A percentile compares a stretch with the other conserved stretches of the same genome.
Evolutionary conservation across 192 early-diverging fungal species (phyloP).

Genomic region (Entomortierella lignicola): DNA sequence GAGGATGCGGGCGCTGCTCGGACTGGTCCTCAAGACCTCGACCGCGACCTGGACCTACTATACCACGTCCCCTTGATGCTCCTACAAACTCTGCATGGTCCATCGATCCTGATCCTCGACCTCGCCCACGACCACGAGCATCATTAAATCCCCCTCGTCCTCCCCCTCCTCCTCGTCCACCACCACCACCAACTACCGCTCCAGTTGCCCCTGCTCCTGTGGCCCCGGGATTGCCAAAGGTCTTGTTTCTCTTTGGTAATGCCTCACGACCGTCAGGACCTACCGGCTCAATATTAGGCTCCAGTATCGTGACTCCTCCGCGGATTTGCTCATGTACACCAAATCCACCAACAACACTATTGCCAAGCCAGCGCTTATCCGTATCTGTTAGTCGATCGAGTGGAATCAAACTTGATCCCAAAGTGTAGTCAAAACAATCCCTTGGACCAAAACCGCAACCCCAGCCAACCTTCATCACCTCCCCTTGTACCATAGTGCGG

Average conservation of each 20-base stretch:
- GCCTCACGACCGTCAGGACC: slow-evolving; percentile 37
- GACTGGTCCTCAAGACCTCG: slow-evolving; percentile 16
- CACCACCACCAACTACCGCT: slow-evolving; percentile 18
- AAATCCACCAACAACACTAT: slow-evolving; percentile 53
- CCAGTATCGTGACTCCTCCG: slow-evolving; percentile 53
- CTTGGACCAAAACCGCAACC: slow-evolving; percentile 59
- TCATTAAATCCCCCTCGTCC: neutral
- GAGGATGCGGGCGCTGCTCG: slow-evolving; percentile 11
- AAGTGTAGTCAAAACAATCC: slow-evolving; percentile 56
- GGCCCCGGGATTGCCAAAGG: neutral
- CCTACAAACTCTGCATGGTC: neutral
- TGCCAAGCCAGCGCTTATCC: slow-evolving; percentile 50
- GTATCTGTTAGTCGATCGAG: slow-evolving; percentile 55
- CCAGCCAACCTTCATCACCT: slow-evolving; percentile 58
- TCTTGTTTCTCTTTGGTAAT: slow-evolving; percentile 18
- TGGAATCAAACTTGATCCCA: slow-evolving; percentile 54
- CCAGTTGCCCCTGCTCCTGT: neutral
- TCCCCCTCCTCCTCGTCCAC: slow-evolving; percentile 8
- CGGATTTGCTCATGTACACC: slow-evolving; percentile 41
- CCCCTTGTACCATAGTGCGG: slow-evolving; percentile 27
- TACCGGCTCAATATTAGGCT: slow-evolving; percentile 55
- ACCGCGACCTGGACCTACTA: slow-evolving; percentile 14
- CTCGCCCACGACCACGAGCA: slow-evolving; percentile 5
- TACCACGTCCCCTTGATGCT: neutral
- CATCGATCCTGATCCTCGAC: slow-evolving; percentile 11